Base-by-base conservation (phyloP, 2,329 filamentous ascomycete species). In the Colletotrichum spinosum region DNA sequence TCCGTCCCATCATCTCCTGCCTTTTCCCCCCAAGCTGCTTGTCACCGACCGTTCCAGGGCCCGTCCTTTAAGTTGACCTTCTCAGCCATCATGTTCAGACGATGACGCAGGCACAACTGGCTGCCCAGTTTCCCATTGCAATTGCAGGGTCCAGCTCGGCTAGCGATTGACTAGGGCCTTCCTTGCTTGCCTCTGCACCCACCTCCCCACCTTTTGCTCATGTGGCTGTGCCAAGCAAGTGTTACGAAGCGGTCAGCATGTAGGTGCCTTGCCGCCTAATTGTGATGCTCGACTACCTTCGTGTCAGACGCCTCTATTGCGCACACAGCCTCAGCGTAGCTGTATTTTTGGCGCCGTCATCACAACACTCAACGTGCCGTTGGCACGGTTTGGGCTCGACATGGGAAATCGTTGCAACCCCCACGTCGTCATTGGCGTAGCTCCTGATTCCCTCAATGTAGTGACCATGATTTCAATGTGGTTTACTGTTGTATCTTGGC, bases 91-190 rank as follows among this genome's bases (percentile, higher is more conserved):
- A 52, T 46, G 54, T 63, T 63, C 42, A 50, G 65, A 57, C 64
- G 60, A 68, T 67, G 67, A 68, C 67, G 67, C 67, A 68, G 67
- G 65, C 53, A 53, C 50, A 44, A 60, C 55, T 60, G 64, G 54
- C 67, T 67, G 65, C 65, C 65, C 44, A 33, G 65, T 65, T 67
- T 67, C 65, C 59, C 50, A 34, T 56, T 58, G 60, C 34, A 33
- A 45, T 45, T 61, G 61, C 57, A 60, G 51, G 61, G 61, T 61
- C 51, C 51, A 48, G 50, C 37, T 52, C 57, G 61, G 45, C 37
- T 61, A 7, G 46, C 3, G 35, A n/a, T 17, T 48, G 52, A 56
- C 58, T 12, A 48, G 62, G 58, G 58, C 58, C 25, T 65, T 62
- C 62, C 62, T 48, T 65, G 62, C 52, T 65, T 65, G 52, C 41